Evolutionary conservation across 2,329 filamentous ascomycete species (phyloP).

Genomic region (Penicillium sp.): DNA sequence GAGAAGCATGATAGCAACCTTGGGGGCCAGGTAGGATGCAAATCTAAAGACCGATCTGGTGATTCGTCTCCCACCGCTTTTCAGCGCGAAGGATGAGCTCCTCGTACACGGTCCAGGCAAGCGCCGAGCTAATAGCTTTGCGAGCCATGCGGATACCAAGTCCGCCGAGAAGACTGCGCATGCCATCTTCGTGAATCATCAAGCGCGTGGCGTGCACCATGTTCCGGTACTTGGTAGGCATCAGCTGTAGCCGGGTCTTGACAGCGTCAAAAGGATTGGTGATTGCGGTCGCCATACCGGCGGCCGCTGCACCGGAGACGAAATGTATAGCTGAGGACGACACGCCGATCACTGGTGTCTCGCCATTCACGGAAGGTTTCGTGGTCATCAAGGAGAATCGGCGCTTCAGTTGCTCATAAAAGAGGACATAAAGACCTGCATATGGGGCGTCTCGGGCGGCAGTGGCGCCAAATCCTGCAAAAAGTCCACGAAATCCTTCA

Average conservation of each 20-base stretch:
- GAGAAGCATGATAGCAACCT: not conserved
- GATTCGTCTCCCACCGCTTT: constrained; percentile 36
- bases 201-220: constrained; percentile 70
- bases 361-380: constrained; percentile 12
- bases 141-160: constrained; percentile 80
- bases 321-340: constrained; percentile 69
- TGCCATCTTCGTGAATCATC: constrained; percentile 79
- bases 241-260: constrained; percentile 90
- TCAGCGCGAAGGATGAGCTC: constrained; percentile 77
- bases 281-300: constrained; percentile 75
- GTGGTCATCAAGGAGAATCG: constrained; percentile 28
- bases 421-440: constrained; percentile 86
- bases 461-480: constrained; percentile 89
- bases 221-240: constrained; percentile 77
- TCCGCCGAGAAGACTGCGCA: constrained; percentile 78
- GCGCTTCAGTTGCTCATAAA: constrained; percentile 66
- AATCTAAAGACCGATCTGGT: constrained; percentile 22
- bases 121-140: constrained; percentile 88
- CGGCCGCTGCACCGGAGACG: constrained; percentile 73
- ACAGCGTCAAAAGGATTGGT: constrained; percentile 97
- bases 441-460: constrained; percentile 94
- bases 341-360: constrained; percentile 18
- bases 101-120: constrained; percentile 97
- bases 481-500: constrained; percentile 79
- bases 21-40: not conserved